Evolutionary conservation across 176 grass and related monocot species (phyloP).

Genomic region (Raddia distichophylla): DNA sequence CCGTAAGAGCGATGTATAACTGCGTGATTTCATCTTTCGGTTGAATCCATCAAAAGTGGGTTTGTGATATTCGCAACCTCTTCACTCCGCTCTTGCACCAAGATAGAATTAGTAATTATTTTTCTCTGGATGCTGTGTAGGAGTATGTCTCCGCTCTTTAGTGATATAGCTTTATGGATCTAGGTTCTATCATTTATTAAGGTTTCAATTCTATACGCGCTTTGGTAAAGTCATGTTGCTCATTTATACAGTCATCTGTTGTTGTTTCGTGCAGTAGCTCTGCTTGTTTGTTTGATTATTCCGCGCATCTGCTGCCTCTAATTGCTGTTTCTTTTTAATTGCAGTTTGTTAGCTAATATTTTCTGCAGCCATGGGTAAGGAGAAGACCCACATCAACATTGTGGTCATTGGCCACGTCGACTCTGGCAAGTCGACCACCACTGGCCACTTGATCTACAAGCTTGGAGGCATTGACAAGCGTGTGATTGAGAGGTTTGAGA

Average conservation of each 20-base stretch:
- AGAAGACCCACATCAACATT: constrained; percentile 80
- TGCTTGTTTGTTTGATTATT: not conserved
- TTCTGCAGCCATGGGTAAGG: constrained; percentile 64
- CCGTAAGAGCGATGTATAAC: not conserved
- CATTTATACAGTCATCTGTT: not conserved
- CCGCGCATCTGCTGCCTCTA: no score
- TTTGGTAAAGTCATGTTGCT: not conserved
- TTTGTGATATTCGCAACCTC: not conserved
- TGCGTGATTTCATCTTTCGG: not conserved
- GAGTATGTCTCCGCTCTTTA: not conserved
- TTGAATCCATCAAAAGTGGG: not conserved
- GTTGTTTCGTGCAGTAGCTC: not conserved
- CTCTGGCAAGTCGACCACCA: constrained; percentile 88
- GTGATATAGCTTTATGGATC: not conserved
- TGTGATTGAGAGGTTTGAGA: constrained; percentile 81
- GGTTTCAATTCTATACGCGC: not conserved
- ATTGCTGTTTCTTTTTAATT: not conserved
- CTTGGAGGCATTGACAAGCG: constrained; percentile 92
- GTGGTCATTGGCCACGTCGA: constrained; percentile 86
- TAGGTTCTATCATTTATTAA: no score
- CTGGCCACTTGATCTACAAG: constrained; percentile 88
- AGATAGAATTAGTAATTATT: not conserved
- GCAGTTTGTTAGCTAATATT: not conserved
- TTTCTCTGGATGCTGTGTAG: not conserved
- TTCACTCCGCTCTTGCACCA: not conserved